Conservation (phyloP, 441 rosid genomes). For the Cnidoscolus chayamansa region DNA sequence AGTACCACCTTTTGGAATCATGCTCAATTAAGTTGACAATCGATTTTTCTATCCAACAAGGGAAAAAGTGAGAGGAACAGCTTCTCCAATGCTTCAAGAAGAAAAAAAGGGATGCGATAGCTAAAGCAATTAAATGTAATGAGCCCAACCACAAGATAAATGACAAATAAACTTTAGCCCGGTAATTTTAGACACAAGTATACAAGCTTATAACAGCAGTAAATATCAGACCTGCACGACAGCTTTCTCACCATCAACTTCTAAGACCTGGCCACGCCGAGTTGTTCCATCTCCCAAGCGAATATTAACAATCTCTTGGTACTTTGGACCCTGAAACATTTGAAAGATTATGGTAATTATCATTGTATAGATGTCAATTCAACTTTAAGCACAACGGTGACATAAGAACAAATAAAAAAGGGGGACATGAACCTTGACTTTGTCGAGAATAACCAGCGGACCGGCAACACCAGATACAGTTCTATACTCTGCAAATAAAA, state of each 20-base stretch:
- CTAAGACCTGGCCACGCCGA: conserved; percentile 91
- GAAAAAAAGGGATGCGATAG: neutral
- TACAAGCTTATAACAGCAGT: neutral
- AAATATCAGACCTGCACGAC: conserved; percentile 59
- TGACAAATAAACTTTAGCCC: neutral
- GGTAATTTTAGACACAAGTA: neutral
- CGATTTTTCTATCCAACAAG: neutral
- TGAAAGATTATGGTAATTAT: neutral
- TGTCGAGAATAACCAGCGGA: conserved; percentile 84
- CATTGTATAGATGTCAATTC: conserved; percentile 6
- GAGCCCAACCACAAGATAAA: neutral
- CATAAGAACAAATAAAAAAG: neutral
- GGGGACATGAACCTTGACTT: conserved; percentile 58
- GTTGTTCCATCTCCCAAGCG: conserved; percentile 86
- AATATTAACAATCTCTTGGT: conserved; percentile 91
- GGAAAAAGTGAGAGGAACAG: too few relatives aligned
- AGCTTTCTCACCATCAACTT: conserved; percentile 95
- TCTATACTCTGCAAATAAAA: conserved; percentile 64
- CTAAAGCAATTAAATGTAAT: neutral
- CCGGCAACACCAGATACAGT: conserved; percentile 96
- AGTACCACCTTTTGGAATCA: neutral
- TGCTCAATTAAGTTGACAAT: neutral
- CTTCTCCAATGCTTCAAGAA: neutral
- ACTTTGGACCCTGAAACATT: conserved; percentile 70
- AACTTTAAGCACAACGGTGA: neutral